phyloP scores from a whole-genome alignment of 805 yeast species.

The Kazachstania psychrophila region DNA sequence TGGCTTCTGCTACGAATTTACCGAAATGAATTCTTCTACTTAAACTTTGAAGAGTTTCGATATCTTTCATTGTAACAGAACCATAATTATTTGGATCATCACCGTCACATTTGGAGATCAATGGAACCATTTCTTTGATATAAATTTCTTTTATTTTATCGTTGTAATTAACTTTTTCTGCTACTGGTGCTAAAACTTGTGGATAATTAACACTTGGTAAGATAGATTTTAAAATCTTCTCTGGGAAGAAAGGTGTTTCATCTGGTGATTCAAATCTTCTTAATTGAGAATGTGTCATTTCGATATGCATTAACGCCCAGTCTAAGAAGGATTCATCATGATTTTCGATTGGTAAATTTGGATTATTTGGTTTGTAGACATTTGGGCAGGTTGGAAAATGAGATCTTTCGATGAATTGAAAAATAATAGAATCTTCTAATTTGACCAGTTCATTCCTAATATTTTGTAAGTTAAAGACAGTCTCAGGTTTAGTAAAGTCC shows the following conservation, averaged over 20 bases:
- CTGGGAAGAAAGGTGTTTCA: slow-evolving; percentile 82
- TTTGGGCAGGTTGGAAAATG: slow-evolving; percentile 71
- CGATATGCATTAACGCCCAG: slow-evolving; percentile 72
- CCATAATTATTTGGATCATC: slow-evolving; percentile 85
- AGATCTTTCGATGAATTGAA: slow-evolving; percentile 85
- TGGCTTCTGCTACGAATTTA: slow-evolving; percentile 94
- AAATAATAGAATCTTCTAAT: slow-evolving; percentile 94
- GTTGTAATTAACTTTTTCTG: slow-evolving; percentile 70
- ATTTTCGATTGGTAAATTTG: slow-evolving; percentile 45
- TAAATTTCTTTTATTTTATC: slow-evolving; percentile 57
- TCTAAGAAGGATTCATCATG: slow-evolving; percentile 79
- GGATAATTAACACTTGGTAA: slow-evolving; percentile 79
- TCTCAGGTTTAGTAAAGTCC: slow-evolving; percentile 79
- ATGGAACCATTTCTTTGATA: slow-evolving; percentile 65
- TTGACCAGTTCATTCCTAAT: slow-evolving; percentile 78
- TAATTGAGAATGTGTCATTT: slow-evolving; percentile 65
- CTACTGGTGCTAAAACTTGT: slow-evolving; percentile 61
- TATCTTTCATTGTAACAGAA: slow-evolving; percentile 74
- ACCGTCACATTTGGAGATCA: slow-evolving; percentile 52
- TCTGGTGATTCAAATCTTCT: slow-evolving; percentile 93
- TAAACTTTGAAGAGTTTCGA: slow-evolving; percentile 77
- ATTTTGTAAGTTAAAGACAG: slow-evolving; percentile 71
- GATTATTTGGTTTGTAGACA: slow-evolving; percentile 53
- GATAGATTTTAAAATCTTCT: slow-evolving; percentile 51
- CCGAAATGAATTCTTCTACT: slow-evolving; percentile 95